These are phyloP conservation scores for Brassica carinata DNA, from an alignment of 345 rosid species.

Conservation along the genomic window DNA sequence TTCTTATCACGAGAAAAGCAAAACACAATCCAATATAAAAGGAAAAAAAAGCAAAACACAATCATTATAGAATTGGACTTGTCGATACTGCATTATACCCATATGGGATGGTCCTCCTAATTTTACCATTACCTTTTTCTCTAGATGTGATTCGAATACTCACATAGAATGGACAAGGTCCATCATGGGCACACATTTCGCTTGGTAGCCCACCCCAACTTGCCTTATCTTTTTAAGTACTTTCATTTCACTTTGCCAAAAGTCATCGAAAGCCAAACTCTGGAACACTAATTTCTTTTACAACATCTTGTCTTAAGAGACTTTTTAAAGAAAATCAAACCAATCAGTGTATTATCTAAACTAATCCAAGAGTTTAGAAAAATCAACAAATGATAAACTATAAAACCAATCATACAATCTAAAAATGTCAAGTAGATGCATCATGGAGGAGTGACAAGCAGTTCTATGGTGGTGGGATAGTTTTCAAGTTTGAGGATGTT, in stretches of 20 bases:
- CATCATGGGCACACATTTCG: background rate
- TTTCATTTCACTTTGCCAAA: conserved; percentile 8
- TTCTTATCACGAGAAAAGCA: background rate
- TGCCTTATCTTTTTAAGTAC: conserved; percentile 12
- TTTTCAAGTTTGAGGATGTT: background rate
- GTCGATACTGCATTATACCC: background rate
- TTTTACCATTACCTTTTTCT: background rate
- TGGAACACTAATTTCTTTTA: conserved; percentile 11
- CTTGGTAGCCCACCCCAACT: background rate
- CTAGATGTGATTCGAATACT: background rate
- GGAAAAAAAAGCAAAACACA: background rate
- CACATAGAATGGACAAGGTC: background rate
- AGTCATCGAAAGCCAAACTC: conserved; percentile 20
- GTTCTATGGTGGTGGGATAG: background rate
- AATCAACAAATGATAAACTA: background rate
- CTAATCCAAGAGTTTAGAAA: background rate
- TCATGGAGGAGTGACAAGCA: too few relatives aligned
- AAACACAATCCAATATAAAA: background rate
- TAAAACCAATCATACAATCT: background rate
- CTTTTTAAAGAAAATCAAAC: background rate
- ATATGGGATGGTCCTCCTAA: background rate
- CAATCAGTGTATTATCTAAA: conserved; percentile 8
- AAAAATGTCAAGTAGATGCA: background rate
- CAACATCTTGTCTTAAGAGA: conserved; percentile 1
- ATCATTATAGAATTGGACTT: background rate